Base-by-base conservation (phyloP, 1,139 yeast species). In the Blastobotrys buckinghamii region DNA sequence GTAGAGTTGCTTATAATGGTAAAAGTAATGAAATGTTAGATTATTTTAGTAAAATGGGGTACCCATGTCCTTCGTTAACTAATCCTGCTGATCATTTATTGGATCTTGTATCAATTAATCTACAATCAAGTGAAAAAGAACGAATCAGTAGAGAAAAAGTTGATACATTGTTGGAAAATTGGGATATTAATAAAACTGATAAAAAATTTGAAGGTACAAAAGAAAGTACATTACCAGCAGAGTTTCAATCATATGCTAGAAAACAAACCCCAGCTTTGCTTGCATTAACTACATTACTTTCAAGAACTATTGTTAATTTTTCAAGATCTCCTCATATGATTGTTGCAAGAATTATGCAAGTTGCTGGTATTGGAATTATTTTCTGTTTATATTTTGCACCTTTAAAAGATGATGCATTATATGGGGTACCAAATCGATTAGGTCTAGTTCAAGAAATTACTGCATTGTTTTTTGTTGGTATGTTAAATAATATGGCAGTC, bases 381-480 rank as follows among this genome's bases (percentile, higher is more conserved):
- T 76, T 82, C 48, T 78, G 92, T 0, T 67, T 88, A 39, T 87
- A 74, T 61, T 85, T 81, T 69, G 75, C 95, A 0, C 92, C 95
- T 2, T 65, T 87, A 48, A 76, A 73, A 51, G 71, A 80, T 53
- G 70, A 74, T 40, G 76, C 75, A 51, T 22, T 42, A 13, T 74
- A 77, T 12, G 85, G 94, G 30, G 74, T 85, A 27, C 70, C 70
- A 37, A 79, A 86, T 62, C 71, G 95, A 54, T 68, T 88, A 17
- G 96, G 96, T 3, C 68, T 86, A 45, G 75, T 83, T 7, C 96
- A 87, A 64, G 88, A 85, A 60, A 76, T 82, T 2, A 72, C 84
- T 20, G 80, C 88, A 26, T 65, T 87, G 45, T 87, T 84, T 60
- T 88, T 81, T 63, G 81, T 82, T 45, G 96, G 96, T 1, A 79